phyloP scores from a whole-genome alignment of 2,329 filamentous ascomycete species.

The Botryosphaeria agaves region DNA sequence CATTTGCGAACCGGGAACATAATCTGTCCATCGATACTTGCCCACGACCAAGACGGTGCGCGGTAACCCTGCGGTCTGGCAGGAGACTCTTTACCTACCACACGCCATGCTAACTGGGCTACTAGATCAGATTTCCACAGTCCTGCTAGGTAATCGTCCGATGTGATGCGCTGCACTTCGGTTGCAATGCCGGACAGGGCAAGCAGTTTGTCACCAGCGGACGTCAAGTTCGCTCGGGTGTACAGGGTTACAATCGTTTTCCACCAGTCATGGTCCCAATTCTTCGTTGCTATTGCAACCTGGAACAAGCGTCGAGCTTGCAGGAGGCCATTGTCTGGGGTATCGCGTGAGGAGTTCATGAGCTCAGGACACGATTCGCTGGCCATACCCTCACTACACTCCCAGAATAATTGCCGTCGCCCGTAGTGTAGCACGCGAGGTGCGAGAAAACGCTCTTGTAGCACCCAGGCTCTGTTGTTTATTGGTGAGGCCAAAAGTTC shows the following conservation, averaged over 20 bases:
- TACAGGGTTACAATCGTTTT: neutral
- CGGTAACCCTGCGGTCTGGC: neutral
- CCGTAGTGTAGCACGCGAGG: slow-evolving; percentile 4
- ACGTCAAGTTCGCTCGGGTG: neutral
- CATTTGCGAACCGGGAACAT: no score
- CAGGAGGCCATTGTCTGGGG: no score
- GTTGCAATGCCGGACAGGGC: neutral
- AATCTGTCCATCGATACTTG: neutral
- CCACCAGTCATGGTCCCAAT: neutral
- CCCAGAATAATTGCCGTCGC: slow-evolving; percentile 4
- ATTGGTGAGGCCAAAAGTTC: neutral
- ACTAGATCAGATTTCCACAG: neutral
- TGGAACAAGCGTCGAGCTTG: no score
- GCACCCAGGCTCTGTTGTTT: slow-evolving; percentile 4
- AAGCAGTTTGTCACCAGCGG: neutral
- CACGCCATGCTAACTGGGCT: neutral
- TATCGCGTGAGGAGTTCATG: no score
- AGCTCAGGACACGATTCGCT: slow-evolving; percentile 1
- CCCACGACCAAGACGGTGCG: neutral
- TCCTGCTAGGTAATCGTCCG: neutral
- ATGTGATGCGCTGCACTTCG: neutral
- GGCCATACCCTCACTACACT: slow-evolving; percentile 2
- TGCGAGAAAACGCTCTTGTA: slow-evolving; percentile 6
- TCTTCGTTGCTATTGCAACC: no score
- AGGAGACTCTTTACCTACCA: neutral